Conservation (phyloP, 768 basidiomycete genomes). For the Hericium alpestre region DNA sequence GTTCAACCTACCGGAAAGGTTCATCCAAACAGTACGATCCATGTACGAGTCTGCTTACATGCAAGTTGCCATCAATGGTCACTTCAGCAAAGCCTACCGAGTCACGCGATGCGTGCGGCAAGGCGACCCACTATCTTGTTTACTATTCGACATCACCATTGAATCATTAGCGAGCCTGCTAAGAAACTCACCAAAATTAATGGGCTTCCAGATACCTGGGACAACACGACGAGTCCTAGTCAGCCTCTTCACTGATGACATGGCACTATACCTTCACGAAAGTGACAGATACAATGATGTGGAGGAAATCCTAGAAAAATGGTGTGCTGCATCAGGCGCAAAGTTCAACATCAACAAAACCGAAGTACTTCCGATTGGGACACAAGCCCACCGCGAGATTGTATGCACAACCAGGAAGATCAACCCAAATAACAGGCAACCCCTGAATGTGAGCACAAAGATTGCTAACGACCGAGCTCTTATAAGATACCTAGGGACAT, state of each 20-base stretch:
- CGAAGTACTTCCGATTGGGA: slow-evolving; percentile 26
- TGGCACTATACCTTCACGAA: slow-evolving; percentile 17
- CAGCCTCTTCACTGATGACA: background rate
- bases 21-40: background rate
- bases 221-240: background rate
- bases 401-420: background rate
- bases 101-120: background rate
- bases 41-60: background rate
- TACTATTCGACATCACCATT: background rate
- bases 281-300: slow-evolving; percentile 20
- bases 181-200: background rate
- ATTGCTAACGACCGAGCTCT: background rate
- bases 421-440: background rate
- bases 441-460: background rate
- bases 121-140: slow-evolving; percentile 1
- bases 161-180: background rate
- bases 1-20: background rate
- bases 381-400: slow-evolving; percentile 2
- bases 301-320: slow-evolving; percentile 19
- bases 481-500: background rate
- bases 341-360: slow-evolving; percentile 35
- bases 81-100: background rate
- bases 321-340: slow-evolving; percentile 32
- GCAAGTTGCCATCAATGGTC: background rate
- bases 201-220: background rate